Evolutionary conservation across 768 basidiomycete genomes (phyloP), one percentile per base, ranked within the genome.

Genomic region (Coprinellus aureogranulatus): DNA sequence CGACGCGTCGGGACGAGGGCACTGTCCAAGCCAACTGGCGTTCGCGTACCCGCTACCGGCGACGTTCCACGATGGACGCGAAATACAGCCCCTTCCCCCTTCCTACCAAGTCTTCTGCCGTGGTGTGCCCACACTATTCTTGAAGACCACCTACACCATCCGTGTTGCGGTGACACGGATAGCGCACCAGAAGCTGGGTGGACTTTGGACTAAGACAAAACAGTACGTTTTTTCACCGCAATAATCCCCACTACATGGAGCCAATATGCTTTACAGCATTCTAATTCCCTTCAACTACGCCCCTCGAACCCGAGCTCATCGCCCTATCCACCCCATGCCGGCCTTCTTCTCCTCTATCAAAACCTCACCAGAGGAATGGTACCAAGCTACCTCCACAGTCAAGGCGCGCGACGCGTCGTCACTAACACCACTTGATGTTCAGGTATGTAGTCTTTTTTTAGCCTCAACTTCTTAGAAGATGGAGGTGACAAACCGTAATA

Each of bases 291-390:
- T 89, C 54, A 66, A 67, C 4, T 87, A 88, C 59, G 61, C 59
- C 41, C 87, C 86, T 8, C 79, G 80, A 45, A 77, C 77, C 49
- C 78, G 83, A n/a, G 78, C 88, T 0, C 73, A 75, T 53, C 74
- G 79, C 12, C 82, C 87, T 2, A 81, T 86, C 39, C 65, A 83
- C 12, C 67, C 75, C 1, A 70, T 70, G 12, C 71, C 77, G 0
- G 70, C 77, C 25, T 85, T 89, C 64, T 76, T 86, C 59, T 79
- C 81, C 0, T 79, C 81, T 2, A 67, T 89, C 55, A 88, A 88
- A 66, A 72, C 76, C 0, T 73, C 78, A 3, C 87, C 88, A 8
- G 87, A 87, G 64, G 88, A 89, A 65, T 89, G 86, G 85, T 75
- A 69, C 64, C 87, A 80, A 66, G 77, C 64, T 6, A 69, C 73